Conservation (phyloP, 108 stramenopile species). For the Parietichytrium sp. region DNA sequence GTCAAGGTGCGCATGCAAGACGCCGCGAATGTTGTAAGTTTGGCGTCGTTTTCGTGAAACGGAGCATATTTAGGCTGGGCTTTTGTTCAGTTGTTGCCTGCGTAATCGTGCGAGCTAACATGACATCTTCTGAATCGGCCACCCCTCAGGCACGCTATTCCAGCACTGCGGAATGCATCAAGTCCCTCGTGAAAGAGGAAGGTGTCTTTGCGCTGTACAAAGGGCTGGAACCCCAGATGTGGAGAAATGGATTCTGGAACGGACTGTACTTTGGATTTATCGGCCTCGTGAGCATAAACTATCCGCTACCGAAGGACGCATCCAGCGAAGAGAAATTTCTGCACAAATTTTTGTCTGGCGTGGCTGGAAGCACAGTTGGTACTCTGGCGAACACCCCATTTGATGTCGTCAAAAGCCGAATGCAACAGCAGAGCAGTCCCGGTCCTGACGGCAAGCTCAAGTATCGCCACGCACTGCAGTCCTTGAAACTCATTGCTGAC, state of each 20-base stretch:
- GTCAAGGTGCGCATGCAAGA: conserved; percentile 57
- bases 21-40: conserved; percentile 52
- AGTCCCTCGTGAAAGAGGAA: conserved; percentile 42
- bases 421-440: conserved; percentile 52
- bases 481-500: conserved; percentile 43
- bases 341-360: conserved; percentile 50
- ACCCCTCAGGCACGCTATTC: no score
- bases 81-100: no score
- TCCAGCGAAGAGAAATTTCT: conserved; percentile 29
- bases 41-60: no score
- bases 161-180: conserved; percentile 45
- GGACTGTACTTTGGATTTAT: conserved; percentile 58
- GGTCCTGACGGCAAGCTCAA: conserved; percentile 41
- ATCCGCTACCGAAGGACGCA: conserved; percentile 39
- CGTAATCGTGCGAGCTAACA: no score
- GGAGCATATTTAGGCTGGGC: no score
- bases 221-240: conserved; percentile 51
- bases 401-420: conserved; percentile 57
- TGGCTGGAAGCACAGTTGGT: conserved; percentile 50
- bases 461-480: conserved; percentile 51
- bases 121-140: no score
- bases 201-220: conserved; percentile 53
- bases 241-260: conserved; percentile 56
- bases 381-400: conserved; percentile 56
- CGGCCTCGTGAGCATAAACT: conserved; percentile 40